Evolutionary conservation across 306 rosid genomes (phyloP).

Genomic region (Fragaria ananassa): DNA sequence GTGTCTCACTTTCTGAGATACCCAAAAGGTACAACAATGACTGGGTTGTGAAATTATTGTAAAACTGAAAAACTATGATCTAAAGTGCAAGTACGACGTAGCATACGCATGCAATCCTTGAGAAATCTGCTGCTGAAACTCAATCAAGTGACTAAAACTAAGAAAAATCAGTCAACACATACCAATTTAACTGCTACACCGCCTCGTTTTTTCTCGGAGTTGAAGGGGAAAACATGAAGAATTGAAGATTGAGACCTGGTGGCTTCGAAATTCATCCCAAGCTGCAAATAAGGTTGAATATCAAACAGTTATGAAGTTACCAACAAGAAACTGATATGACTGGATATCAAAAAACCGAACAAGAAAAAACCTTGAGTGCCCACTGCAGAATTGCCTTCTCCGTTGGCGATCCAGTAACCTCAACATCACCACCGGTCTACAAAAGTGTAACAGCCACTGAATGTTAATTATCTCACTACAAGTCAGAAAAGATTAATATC

Average conservation of each 20-base stretch:
- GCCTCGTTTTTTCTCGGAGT: conserved; percentile 81
- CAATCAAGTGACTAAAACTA: not conserved
- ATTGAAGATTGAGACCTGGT: conserved; percentile 53
- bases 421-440: conserved; percentile 52
- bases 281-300: conserved; percentile 43
- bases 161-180: not conserved
- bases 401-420: conserved; percentile 90
- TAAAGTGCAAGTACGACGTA: not conserved
- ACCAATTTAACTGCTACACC: conserved; percentile 69
- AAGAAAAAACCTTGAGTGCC: conserved; percentile 58
- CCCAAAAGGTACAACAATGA: not conserved
- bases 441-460: conserved; percentile 15
- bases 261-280: conserved; percentile 73
- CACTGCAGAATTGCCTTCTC: conserved; percentile 79
- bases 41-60: not conserved
- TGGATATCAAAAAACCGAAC: not conserved
- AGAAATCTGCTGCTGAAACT: not conserved
- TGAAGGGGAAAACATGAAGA: conserved; percentile 80
- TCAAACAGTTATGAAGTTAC: not conserved
- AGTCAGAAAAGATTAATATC: not conserved
- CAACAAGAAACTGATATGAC: not conserved
- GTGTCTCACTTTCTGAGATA: not conserved
- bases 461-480: not conserved
- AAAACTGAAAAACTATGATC: not conserved
- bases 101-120: not conserved